phyloP scores from a whole-genome alignment of 2,329 filamentous ascomycete genomes.

The Calonectria henricotiae region DNA sequence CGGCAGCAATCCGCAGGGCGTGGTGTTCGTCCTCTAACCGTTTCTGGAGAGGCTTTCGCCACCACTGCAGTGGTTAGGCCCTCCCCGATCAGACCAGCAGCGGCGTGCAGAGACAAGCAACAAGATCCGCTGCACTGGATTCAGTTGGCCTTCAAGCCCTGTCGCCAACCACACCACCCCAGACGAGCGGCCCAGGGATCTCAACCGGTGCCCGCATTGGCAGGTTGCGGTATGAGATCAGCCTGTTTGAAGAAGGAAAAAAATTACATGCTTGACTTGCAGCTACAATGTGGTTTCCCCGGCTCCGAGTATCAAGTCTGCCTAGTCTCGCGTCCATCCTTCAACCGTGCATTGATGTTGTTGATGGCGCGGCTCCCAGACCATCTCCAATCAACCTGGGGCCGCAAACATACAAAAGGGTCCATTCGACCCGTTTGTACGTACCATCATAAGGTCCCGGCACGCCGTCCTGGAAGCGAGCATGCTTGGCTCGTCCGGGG shows the following conservation, averaged over 20 bases:
- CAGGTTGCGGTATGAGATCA: constrained; percentile 36
- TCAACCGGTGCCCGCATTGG: constrained; percentile 43
- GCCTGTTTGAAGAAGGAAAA: constrained; percentile 22
- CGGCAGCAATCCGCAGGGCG: constrained; percentile 37
- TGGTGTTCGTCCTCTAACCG: constrained; percentile 38
- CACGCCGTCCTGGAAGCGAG: constrained; percentile 50
- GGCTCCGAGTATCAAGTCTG: constrained; percentile 22
- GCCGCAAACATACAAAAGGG: constrained; percentile 41
- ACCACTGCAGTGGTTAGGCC: constrained; percentile 42
- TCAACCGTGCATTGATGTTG: constrained; percentile 30
- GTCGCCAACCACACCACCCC: constrained; percentile 46
- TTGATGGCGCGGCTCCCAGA: constrained; percentile 36
- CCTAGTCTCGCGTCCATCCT: constrained; percentile 29
- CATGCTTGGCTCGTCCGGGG: constrained; percentile 47
- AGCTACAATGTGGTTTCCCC: constrained; percentile 30
- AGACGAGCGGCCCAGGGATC: constrained; percentile 44
- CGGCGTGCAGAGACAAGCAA: constrained; percentile 41
- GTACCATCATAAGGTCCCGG: constrained; percentile 50
- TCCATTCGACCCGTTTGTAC: constrained; percentile 40
- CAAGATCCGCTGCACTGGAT: constrained; percentile 50
- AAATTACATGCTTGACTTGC: constrained; percentile 34
- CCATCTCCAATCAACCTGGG: constrained; percentile 43
- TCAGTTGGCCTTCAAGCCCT: constrained; percentile 42
- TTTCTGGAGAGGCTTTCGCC: constrained; percentile 40
- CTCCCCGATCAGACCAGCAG: constrained; percentile 46